Evolutionary conservation across 805 yeast genomes (phyloP).

Genomic region (Pichia sporocuriosa): DNA sequence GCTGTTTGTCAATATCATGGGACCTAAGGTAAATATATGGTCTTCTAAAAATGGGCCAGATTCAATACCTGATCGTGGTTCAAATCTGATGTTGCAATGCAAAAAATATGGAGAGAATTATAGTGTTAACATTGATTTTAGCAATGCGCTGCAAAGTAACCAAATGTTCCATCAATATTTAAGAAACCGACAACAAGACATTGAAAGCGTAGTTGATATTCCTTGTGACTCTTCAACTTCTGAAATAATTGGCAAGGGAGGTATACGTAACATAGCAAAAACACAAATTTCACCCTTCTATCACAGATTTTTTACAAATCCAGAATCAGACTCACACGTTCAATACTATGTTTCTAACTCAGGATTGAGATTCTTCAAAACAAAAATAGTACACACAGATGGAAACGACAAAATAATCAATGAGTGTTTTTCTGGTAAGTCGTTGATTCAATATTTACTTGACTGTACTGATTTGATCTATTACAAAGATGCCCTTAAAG

Average conservation of each 20-base stretch:
- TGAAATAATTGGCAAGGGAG: no score
- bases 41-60: constrained; percentile 48
- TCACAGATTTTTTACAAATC: constrained; percentile 77
- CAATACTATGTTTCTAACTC: constrained; percentile 67
- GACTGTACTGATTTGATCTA: constrained; percentile 76
- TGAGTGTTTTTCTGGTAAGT: constrained; percentile 66
- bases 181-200: constrained; percentile 17
- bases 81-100: constrained; percentile 7
- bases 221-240: not conserved
- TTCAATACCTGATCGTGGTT: constrained; percentile 29
- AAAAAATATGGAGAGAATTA: no score
- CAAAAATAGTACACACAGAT: constrained; percentile 23
- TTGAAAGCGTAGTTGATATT: no score
- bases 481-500: constrained; percentile 43
- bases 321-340: constrained; percentile 73
- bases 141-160: constrained; percentile 12
- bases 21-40: constrained; percentile 67
- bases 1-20: constrained; percentile 55
- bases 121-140: no score
- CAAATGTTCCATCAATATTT: constrained; percentile 19
- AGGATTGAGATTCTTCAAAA: constrained; percentile 57
- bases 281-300: constrained; percentile 52
- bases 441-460: constrained; percentile 79
- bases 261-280: not conserved
- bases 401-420: constrained; percentile 29